Conservation (phyloP, 2,329 filamentous ascomycete genomes). For the Diaporthe ampelina region DNA sequence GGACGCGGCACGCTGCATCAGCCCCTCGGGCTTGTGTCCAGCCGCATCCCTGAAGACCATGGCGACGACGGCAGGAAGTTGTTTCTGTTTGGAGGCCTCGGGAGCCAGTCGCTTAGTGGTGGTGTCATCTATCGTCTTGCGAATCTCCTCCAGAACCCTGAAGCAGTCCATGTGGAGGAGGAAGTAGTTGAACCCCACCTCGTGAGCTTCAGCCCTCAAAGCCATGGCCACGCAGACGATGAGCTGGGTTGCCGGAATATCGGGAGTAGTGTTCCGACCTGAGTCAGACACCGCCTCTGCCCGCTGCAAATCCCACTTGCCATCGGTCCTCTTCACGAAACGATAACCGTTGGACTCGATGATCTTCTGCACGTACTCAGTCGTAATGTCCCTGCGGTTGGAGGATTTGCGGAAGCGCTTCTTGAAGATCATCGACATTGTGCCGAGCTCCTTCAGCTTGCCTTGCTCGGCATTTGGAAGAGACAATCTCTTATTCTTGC, state of each 20-base stretch:
- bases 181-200: background rate
- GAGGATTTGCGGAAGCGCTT: background rate
- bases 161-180: background rate
- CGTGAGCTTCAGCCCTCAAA: background rate
- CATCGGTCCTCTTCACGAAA: background rate
- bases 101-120: background rate
- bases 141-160: background rate
- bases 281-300: background rate
- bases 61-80: background rate
- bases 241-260: background rate
- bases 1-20: background rate
- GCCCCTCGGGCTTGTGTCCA: background rate
- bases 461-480: background rate
- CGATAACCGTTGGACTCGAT: background rate
- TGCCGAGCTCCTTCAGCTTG: background rate
- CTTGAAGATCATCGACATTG: background rate
- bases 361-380: background rate
- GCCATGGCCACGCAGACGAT: background rate
- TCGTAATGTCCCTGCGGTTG: background rate
- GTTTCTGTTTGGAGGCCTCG: background rate
- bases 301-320: background rate
- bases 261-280: too few species aligned
- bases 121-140: background rate
- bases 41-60: constrained; percentile 11
- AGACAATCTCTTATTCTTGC: background rate